Evolutionary conservation across 2,329 filamentous ascomycete species (phyloP), one percentile per base, ranked within the genome.

Genomic region (Botrytis sinoallii): DNA sequence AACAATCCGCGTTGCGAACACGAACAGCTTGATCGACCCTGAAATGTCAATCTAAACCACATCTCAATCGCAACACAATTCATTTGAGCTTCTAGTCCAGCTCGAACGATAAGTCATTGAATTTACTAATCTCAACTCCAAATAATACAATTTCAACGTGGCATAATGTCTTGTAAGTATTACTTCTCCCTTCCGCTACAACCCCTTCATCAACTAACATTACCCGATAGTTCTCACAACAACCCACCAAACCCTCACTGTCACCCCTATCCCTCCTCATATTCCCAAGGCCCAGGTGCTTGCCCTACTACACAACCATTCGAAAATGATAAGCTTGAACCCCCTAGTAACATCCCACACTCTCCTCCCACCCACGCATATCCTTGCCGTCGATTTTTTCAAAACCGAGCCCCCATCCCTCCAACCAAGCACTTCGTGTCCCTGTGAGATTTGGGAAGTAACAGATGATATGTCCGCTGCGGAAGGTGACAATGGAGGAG

Each of bases 301-400:
- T 75, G 85, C 88, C 71, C 91, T 93, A 79, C 90, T 97, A 38
- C 93, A 95, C 83, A 87, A 93, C 82, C 92, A 95, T 83, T 81
- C 86, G 70, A 89, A 89, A 77, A 96, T 97, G 91, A 95, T 97
- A 79, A 90, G 94, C 80, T 85, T 97, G 74, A 97, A 97, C 83
- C 93, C 94, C 1, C 87, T 97, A 69, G 91, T 97, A 71, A 89
- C 91, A 74, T 89, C 91, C 74, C 88, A 92, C 75, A 87, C 89
- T 74, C 85, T 86, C 61, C 92, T 93, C 82, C 85, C 87, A 46
- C 85, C 92, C 4, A 66, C 70, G n/a, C 60, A 66, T 25, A 22
- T 35, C 14, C 70, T 55, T 48, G 48, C 60, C 61, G 29, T 32
- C 25, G 52, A 73, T 38, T 79, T 79, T 77, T 77, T 79, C 70